Evolutionary conservation across 116 monocot species (phyloP), one percentile per base, ranked within the genome.

Genomic region (Dioscorea cayenensis): DNA sequence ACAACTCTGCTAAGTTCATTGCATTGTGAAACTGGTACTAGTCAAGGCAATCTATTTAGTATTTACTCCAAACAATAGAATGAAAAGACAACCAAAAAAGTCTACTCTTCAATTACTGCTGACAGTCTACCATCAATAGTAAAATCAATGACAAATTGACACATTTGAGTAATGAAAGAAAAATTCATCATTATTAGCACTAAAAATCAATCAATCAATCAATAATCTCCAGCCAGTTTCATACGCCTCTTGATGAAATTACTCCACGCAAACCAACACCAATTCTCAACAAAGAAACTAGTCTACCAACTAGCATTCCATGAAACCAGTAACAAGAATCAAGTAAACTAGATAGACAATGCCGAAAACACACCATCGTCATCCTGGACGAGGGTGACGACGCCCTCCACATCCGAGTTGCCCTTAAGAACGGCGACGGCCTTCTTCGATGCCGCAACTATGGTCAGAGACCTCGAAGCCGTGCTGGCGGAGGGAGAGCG

Each of bases 371-470:
- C 13, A 91, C 91, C 91, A 25, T 83, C 77, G 43, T 91, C 88
- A n/a, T 91, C 94, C 63, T 95, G 94, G 64, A 63, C 0, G 68
- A 95, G 91, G 6, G 86, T 89, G 73, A 95, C 94, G 63, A 95
- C 84, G 71, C 94, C 94, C 82, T 91, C 91, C 27, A 89, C 89
- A 69, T 72, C 19, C 64, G 94, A 89, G 58, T 38, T 89, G 3
- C 94, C 94, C 80, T 95, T 95, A 65, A 95, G 91, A 17, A 95
- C 91, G 27, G 91, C 91, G 52, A 95, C 91, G 36, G 91, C 91
- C 84, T 89, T 95, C 84, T 91, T 91, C 62, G 76, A 32, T 60
- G 77, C 82, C 43, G 86, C 86, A 60, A 81, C 82, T 63, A 91
- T 66, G 38, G 63, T 72, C 71, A 82, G 69, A 36, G 73, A 49